Base-by-base conservation (phyloP, 1,284 basidiomycete genomes). In the Pholiota adiposa region DNA sequence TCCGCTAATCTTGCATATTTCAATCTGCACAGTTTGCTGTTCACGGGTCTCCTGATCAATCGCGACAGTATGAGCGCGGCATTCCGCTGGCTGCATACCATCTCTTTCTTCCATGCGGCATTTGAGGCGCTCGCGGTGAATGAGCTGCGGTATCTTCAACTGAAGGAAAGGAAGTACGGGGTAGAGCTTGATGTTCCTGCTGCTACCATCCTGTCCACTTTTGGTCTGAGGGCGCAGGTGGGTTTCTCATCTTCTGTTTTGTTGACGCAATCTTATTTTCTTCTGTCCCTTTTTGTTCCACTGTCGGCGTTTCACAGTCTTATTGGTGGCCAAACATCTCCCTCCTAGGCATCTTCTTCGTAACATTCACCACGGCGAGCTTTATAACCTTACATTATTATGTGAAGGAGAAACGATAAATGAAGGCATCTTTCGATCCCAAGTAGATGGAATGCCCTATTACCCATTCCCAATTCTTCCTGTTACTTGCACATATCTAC, bases 91-190 rank as follows among this genome's bases (percentile, higher is more conserved):
- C 78, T 98, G 63, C 92, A 94, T 71, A 94, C 92, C 1, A 72
- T 94, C 12, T 97, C 94, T 2, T 98, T 98, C 83, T 98, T 97
- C 89, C 97, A 98, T 76, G 96, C 97, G n/a, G 97, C 93, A 0
- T 98, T 95, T 70, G 97, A 99, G 77, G 95, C 93, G 0, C 83
- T 99, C 27, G 89, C 96, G 23, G 96, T 98, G 60, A 98, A 98
- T 73, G 96, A 99, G 75, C 79, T 99, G 54, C 82, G 96, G 50
- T 97, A 96, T 74, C 79, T 98, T n/a, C 92, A 94, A 69, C 79
- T 98, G 53, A 94, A 93, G 70, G 93, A 98, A 74, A 84, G 88
- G 68, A 92, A 93, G 90, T 96, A 95, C 70, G 96, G 96, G 16
- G 91, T 97, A 2, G 95, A 97, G 69, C 83, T 97, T 52, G 94